Conservation (phyloP, 2,329 filamentous ascomycete species). For the Fusarium gaditjirri region DNA sequence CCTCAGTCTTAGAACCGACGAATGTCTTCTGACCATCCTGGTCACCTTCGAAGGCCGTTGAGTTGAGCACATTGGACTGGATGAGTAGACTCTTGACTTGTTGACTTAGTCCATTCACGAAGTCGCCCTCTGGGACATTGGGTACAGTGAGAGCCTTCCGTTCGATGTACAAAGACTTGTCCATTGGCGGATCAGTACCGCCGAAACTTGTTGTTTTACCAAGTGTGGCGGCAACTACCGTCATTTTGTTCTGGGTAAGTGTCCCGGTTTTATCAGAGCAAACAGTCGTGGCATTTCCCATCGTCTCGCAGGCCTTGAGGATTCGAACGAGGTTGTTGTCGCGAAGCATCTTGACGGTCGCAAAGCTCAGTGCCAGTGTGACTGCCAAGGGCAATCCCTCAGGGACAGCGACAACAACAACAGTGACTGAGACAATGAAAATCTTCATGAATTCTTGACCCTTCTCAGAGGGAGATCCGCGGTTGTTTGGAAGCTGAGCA, state of each 20-base stretch:
- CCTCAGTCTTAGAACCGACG: constrained; percentile 67
- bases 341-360: constrained; percentile 74
- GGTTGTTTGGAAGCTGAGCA: constrained; percentile 66
- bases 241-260: constrained; percentile 74
- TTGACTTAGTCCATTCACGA: constrained; percentile 35
- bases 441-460: constrained; percentile 68
- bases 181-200: constrained; percentile 34
- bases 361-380: constrained; percentile 74
- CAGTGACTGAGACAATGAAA: constrained; percentile 72
- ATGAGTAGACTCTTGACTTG: constrained; percentile 70
- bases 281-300: constrained; percentile 78
- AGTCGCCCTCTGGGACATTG: constrained; percentile 45
- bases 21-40: constrained; percentile 58
- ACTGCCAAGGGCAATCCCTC: constrained; percentile 75
- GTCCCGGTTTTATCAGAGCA: constrained; percentile 72
- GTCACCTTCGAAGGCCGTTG: constrained; percentile 65
- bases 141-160: constrained; percentile 34
- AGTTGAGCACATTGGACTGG: constrained; percentile 66
- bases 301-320: constrained; percentile 75
- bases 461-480: constrained; percentile 64
- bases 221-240: constrained; percentile 75
- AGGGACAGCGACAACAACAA: constrained; percentile 74
- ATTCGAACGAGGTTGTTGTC: constrained; percentile 77
- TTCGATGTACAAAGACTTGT: constrained; percentile 36
- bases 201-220: constrained; percentile 56